A percentile compares a stretch with the other conserved stretches of the same genome.
Conservation (phyloP, 371 early-diverging fungal genomes). For the Synchytrium microbalum region DNA sequence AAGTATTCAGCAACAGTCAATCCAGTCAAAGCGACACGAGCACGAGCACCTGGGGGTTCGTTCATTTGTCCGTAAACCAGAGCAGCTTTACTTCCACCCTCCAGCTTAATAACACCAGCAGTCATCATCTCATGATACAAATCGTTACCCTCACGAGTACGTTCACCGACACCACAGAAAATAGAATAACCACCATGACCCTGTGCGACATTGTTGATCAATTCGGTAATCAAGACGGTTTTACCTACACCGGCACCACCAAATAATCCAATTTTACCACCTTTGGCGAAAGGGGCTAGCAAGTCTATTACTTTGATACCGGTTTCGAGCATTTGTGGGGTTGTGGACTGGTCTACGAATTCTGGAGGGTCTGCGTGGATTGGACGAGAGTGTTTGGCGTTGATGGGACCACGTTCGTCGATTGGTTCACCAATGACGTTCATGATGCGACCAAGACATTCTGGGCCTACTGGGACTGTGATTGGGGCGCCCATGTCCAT, state of each 20-base stretch:
- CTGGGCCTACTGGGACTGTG: constrained; percentile 89
- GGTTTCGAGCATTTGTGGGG: constrained; percentile 93
- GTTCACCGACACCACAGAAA: constrained; percentile 95
- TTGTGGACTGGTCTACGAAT: constrained; percentile 93
- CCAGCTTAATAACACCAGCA: constrained; percentile 91
- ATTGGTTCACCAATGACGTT: constrained; percentile 98
- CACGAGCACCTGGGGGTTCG: constrained; percentile 99
- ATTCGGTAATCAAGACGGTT: constrained; percentile 96
- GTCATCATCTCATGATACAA: constrained; percentile 96
- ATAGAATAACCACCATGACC: constrained; percentile 98
- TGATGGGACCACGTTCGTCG: constrained; percentile 96
- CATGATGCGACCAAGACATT: constrained; percentile 94
- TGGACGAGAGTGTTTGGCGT: constrained; percentile 73
- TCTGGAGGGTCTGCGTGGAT: constrained; percentile 93
- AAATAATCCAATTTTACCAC: constrained; percentile 98
- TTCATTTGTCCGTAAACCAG: constrained; percentile 98
- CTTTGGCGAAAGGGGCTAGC: constrained; percentile 91
- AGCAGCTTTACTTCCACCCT: constrained; percentile 91
- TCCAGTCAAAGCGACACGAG: constrained; percentile 97
- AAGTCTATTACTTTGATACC: constrained; percentile 99
- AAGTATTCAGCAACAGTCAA: constrained; percentile 98
- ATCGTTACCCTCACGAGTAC: constrained; percentile 98
- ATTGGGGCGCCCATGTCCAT: constrained; percentile 92
- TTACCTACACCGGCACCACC: constrained; percentile 99
- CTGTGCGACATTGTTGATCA: constrained; percentile 97